Evolutionary conservation across 1,284 basidiomycete genomes (phyloP).

Genomic region (Thecaphora thlaspeos): DNA sequence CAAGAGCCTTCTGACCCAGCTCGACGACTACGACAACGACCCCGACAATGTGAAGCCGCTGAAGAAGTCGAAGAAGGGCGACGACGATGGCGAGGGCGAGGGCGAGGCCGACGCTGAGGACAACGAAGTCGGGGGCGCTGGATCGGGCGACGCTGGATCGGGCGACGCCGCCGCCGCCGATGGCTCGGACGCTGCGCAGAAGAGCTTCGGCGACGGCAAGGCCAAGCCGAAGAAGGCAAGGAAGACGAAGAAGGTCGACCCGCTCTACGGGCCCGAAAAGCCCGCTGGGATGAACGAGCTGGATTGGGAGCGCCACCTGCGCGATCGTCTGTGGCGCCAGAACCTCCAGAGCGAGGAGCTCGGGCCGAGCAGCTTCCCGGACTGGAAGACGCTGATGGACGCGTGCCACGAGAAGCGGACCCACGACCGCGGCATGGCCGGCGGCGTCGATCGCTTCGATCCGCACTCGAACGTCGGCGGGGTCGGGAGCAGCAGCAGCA

Average conservation of each 20-base stretch:
- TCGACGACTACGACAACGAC: slow-evolving; percentile 53
- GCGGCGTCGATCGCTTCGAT: slow-evolving; percentile 45
- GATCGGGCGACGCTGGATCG: neutral
- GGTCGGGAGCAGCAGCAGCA: slow-evolving; percentile 25
- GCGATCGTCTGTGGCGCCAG: slow-evolving; percentile 48
- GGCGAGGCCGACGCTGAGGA: neutral
- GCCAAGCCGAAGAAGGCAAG: slow-evolving; percentile 4
- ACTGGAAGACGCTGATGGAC: slow-evolving; percentile 57
- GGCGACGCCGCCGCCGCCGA: neutral
- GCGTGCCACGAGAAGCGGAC: slow-evolving; percentile 52
- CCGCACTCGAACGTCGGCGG: slow-evolving; percentile 27
- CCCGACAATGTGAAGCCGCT: slow-evolving; percentile 53
- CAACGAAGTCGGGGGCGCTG: neutral
- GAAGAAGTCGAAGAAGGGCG: slow-evolving; percentile 4
- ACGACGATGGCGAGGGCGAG: neutral
- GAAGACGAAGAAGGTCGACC: slow-evolving; percentile 38
- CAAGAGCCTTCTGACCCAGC: slow-evolving; percentile 22
- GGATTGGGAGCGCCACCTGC: slow-evolving; percentile 52
- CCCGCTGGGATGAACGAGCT: slow-evolving; percentile 40
- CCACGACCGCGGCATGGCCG: slow-evolving; percentile 47
- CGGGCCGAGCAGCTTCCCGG: slow-evolving; percentile 47
- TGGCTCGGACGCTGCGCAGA: neutral
- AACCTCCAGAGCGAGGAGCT: slow-evolving; percentile 49
- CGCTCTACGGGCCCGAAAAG: slow-evolving; percentile 47
- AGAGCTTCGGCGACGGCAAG: neutral